Evolutionary conservation across 2,329 filamentous ascomycete genomes (phyloP), one percentile per base, ranked within the genome.

Genomic region (Xylariales sp.): DNA sequence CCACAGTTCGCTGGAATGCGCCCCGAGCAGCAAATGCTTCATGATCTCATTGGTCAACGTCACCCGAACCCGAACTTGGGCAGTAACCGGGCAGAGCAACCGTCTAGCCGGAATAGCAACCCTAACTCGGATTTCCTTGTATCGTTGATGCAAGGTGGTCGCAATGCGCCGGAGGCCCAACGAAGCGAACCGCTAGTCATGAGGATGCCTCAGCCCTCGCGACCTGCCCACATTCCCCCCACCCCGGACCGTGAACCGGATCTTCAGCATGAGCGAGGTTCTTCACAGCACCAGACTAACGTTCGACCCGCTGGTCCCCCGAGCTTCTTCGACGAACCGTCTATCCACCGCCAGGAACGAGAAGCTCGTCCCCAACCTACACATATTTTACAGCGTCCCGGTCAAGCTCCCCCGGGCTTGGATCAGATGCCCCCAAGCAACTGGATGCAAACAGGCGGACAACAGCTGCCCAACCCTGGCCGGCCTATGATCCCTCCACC

Each of bases 121-220:
- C 88, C 85, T 73, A 92, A 95, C 73, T 88, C 91, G n/a, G 92
- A 97, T 71, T 94, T 96, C 77, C 82, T 97, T 56, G 92, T 97
- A 80, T 92, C 90, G 69, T 85, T 97, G 36, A 96, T 97, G 92
- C 88, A 91, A 72, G 79, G 80, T 69, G 77, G 79, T 28, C 84
- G 85, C 66, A 81, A 81, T 45, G 81, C 80, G 3, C 82, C 85
- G 0, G 86, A 89, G 34, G 78, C 81, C 5, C 84, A 84, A 46
- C 80, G 83, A 68, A 81, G 82, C 41, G 87, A 89, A 60, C 86
- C 87, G 64, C 75, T 84, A 55, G 76, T 87, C 59, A 82, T 87
- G 78, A 82, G 86, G 64, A 82, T 83, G 80, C 83, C 84, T 50
- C 85, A 87, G 71, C 84, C 85, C 43, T 83, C 84, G 63, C 81